Base-by-base conservation (phyloP, 2,329 filamentous ascomycete genomes). In the Aspergillus neotritici region DNA sequence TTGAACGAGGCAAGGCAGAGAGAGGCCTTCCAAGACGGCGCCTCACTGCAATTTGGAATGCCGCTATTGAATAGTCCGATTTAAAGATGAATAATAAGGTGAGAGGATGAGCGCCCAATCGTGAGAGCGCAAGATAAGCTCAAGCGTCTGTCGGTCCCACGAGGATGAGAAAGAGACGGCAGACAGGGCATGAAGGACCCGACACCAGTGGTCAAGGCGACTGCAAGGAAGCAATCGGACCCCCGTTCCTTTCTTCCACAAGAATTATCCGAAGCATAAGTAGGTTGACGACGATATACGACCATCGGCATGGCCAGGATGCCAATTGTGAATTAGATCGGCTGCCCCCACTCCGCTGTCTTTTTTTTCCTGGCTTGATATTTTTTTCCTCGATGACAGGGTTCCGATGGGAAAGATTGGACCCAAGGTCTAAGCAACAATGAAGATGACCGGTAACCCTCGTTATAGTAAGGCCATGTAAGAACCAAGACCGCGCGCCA, bases 121-220 rank as follows among this genome's bases (percentile, higher is more conserved):
- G 29, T 44, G 41, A 36, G 46, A 40, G 45, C 17, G 41, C 46
- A 34, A 52, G 50, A 53, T 48, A 53, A 53, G 48, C 44, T 48
- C 43, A 47, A 29, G 33, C 25, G 35, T 49, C 41, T 46, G 31
- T 40, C 9, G 32, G 44, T 48, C 43, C 34, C 44, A 42, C 44
- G 33, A 44, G 17, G 29, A 17, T 41, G 33, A 40, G 37, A 32
- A 28, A 40, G 45, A 47, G 43, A 40, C 44, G 48, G 39, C 31
- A 45, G 39, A 35, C 17, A 43, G 39, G 41, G 35, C 34, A 46
- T 41, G 41, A 44, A 43, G 40, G 40, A 46, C 32, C 44, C 41
- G 40, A 44, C 45, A 39, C 37, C 35, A 49, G 45, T 49, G 43
- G 47, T 25, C 21, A 25, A 25, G 21, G 9, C 48, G 37, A 43